Percentiles rank a stretch among this genome's conserved stretches.
phyloP scores from a whole-genome alignment of 129 eudicot species.

The Calendula officinalis region DNA sequence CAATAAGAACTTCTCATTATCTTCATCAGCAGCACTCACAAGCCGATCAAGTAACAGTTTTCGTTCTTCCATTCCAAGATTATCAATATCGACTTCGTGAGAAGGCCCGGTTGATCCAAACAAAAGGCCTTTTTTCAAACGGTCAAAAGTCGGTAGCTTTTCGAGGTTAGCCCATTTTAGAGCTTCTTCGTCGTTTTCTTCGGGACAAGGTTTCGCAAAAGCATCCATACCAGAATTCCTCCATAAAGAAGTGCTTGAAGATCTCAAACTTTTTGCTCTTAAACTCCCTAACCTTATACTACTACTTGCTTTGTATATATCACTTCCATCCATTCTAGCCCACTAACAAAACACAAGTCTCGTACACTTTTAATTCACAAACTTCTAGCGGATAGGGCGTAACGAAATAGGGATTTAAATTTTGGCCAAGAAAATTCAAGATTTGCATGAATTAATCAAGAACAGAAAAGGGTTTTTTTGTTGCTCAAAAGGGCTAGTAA shows the following conservation, averaged over 20 bases:
- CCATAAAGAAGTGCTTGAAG: constrained; percentile 42
- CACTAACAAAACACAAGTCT: background rate
- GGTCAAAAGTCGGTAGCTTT: constrained; percentile 76
- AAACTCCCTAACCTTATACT: constrained; percentile 29
- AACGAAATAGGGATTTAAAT: background rate
- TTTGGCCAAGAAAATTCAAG: background rate
- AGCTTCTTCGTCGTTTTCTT: constrained; percentile 86
- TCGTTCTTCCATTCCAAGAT: constrained; percentile 53
- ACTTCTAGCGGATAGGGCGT: background rate
- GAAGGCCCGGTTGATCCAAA: constrained; percentile 53
- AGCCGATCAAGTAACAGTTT: constrained; percentile 59
- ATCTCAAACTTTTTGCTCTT: constrained; percentile 41
- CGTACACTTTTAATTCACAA: background rate
- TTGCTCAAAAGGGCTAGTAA: background rate
- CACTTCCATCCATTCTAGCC: constrained; percentile 37
- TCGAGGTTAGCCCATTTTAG: constrained; percentile 90
- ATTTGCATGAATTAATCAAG: background rate
- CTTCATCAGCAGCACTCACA: constrained; percentile 56
- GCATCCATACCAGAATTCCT: constrained; percentile 39
- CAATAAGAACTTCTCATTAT: constrained; percentile 64
- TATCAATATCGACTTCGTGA: constrained; percentile 48
- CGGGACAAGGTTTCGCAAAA: constrained; percentile 52
- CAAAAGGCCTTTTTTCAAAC: constrained; percentile 71
- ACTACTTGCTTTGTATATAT: constrained; percentile 30
- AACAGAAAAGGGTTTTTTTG: background rate